A percentile compares a stretch with the other conserved stretches of the same genome.
phyloP scores from a whole-genome alignment of 345 rosid genomes.

The Aquilaria malaccensis region DNA sequence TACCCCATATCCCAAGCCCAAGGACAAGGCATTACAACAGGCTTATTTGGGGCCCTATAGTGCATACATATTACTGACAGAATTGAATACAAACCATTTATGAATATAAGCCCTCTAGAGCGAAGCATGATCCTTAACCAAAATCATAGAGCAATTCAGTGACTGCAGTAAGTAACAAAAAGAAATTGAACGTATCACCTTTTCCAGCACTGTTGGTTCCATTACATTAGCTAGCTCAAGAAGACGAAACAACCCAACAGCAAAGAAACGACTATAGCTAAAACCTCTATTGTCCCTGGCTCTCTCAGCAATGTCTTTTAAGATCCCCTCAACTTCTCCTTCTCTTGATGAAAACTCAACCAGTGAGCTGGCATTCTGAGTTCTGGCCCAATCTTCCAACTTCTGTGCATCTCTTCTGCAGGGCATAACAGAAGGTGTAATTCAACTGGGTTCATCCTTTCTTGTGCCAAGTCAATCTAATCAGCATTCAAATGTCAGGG shows the following conservation, averaged over 20 bases:
- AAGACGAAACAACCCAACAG: conserved; percentile 90
- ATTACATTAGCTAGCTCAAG: conserved; percentile 89
- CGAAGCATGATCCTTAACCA: neutral
- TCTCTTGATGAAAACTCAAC: conserved; percentile 67
- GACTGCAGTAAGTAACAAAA: neutral
- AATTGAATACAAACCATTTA: neutral
- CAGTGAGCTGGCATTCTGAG: conserved; percentile 61
- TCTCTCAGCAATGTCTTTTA: conserved; percentile 81
- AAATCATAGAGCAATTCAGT: neutral
- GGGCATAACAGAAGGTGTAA: neutral
- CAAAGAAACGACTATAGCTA: conserved; percentile 98
- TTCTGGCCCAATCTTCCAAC: conserved; percentile 89
- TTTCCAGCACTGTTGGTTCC: conserved; percentile 78
- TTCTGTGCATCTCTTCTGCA: conserved; percentile 72
- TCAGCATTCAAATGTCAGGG: too few relatives aligned
- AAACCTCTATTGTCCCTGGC: conserved; percentile 65
- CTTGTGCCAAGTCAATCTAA: too few relatives aligned
- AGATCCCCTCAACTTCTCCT: conserved; percentile 72
- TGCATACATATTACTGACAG: neutral
- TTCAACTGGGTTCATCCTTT: too few relatives aligned
- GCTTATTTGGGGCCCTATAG: neutral
- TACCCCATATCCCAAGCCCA: neutral
- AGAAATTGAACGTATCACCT: conserved; percentile 38
- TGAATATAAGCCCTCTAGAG: neutral
- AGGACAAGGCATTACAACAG: neutral